Conservation (phyloP, 345 rosid species). For the Passiflora organensis region DNA sequence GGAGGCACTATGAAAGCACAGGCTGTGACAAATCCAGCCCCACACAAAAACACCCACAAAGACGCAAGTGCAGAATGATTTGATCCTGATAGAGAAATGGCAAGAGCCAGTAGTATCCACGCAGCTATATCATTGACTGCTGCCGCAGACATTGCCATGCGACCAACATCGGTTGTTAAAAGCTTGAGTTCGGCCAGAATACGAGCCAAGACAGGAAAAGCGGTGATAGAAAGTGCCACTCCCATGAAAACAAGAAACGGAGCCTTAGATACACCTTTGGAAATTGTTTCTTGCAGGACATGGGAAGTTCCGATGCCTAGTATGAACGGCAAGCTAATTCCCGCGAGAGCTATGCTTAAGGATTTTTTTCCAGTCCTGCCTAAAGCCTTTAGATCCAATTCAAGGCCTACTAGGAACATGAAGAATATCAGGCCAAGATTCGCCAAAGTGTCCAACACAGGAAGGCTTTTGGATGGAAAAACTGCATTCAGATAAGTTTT, state of each 20-base stretch:
- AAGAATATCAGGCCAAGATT: constrained; percentile 77
- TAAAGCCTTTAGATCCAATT: constrained; percentile 46
- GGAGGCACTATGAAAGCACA: constrained; percentile 38
- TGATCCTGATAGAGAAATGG: constrained; percentile 57
- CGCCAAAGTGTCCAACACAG: constrained; percentile 77
- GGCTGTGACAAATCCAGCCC: constrained; percentile 39
- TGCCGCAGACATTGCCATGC: constrained; percentile 73
- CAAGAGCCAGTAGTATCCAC: constrained; percentile 81
- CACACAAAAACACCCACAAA: constrained; percentile 65
- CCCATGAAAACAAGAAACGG: constrained; percentile 84
- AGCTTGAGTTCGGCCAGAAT: constrained; percentile 83
- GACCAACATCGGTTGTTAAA: constrained; percentile 70
- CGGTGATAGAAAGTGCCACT: constrained; percentile 75
- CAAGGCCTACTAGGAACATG: constrained; percentile 68
- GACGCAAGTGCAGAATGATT: constrained; percentile 48
- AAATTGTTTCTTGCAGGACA: constrained; percentile 38
- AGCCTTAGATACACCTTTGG: constrained; percentile 31
- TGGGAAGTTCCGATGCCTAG: constrained; percentile 62
- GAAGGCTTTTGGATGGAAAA: constrained; percentile 50
- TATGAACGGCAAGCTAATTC: constrained; percentile 53
- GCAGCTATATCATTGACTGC: constrained; percentile 76
- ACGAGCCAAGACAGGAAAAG: constrained; percentile 79
- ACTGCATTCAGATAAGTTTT: constrained; percentile 32
- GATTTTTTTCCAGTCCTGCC: constrained; percentile 56
- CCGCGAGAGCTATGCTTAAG: constrained; percentile 60